Percentiles rank a stretch among this genome's conserved stretches.
Evolutionary conservation across 2,329 filamentous ascomycete species (phyloP).

Genomic region (Botrytis cinerea): DNA sequence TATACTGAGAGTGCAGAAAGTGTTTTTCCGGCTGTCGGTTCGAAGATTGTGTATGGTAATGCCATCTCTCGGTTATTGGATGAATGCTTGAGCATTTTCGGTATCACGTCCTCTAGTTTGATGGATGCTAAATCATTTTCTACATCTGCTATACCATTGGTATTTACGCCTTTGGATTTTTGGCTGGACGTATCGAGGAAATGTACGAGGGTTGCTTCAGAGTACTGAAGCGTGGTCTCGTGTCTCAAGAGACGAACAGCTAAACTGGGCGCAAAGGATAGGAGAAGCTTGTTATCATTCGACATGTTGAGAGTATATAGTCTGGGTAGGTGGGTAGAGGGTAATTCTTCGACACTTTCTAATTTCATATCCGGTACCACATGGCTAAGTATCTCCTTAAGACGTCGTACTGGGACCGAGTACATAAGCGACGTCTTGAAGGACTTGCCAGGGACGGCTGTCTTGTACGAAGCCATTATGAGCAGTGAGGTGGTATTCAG

Average conservation of each 20-base stretch:
- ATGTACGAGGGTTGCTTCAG: constrained; percentile 39
- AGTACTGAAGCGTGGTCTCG: constrained; percentile 37
- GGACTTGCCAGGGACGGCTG: constrained; percentile 33
- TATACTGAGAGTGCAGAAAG: constrained; percentile 36
- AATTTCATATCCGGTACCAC: constrained; percentile 36
- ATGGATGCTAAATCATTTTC: constrained; percentile 15
- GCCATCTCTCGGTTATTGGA: constrained; percentile 38
- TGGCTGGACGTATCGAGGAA: constrained; percentile 34
- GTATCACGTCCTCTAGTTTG: constrained; percentile 30
- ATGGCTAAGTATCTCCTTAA: constrained; percentile 39
- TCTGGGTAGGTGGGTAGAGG: constrained; percentile 39
- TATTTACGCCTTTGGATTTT: neutral
- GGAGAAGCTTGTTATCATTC: constrained; percentile 36
- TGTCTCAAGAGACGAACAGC: constrained; percentile 39
- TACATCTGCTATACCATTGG: neutral
- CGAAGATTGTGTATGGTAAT: constrained; percentile 40
- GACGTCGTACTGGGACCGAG: constrained; percentile 37
- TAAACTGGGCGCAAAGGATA: constrained; percentile 38
- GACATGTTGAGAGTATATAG: constrained; percentile 41
- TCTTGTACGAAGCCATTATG: constrained; percentile 35
- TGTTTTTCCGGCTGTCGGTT: constrained; percentile 32
- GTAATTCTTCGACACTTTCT: constrained; percentile 38
- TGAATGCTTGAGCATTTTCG: constrained; percentile 41
- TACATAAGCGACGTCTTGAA: constrained; percentile 39
- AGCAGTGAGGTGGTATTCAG: neutral